These are phyloP conservation scores for Penicillium bialowiezense DNA, from an alignment of 495 filamentous ascomycete species.

Conservation along the genomic window DNA sequence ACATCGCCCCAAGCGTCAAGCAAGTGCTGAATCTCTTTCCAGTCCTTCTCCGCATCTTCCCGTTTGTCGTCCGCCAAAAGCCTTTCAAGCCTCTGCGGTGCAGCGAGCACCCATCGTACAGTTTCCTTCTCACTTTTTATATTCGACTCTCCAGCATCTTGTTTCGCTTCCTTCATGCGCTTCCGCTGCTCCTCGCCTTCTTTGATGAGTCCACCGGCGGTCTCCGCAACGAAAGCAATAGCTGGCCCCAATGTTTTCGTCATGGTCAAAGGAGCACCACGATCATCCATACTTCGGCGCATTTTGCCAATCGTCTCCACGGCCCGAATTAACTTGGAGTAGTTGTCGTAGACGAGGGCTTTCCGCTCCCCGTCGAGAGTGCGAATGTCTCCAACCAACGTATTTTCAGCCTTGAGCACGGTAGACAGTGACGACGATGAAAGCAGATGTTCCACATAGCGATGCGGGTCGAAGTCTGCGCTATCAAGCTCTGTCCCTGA, in stretches of 20 bases:
- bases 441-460: slow-evolving; percentile 44
- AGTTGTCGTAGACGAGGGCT: slow-evolving; percentile 97
- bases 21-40: slow-evolving; percentile 48
- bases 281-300: slow-evolving; percentile 49
- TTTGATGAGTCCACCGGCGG: slow-evolving; percentile 65
- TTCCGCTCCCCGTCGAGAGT: slow-evolving; percentile 93
- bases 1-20: slow-evolving; percentile 57
- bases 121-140: slow-evolving; percentile 60
- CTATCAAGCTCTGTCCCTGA: slow-evolving; percentile 47
- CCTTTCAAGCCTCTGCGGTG: slow-evolving; percentile 49
- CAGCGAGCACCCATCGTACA: slow-evolving; percentile 68
- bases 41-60: slow-evolving; percentile 58
- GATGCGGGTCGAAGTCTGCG: slow-evolving; percentile 44
- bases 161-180: slow-evolving; percentile 34
- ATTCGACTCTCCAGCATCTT: slow-evolving; percentile 27
- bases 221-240: slow-evolving; percentile 77
- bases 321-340: slow-evolving; percentile 88
- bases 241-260: slow-evolving; percentile 68
- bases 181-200: slow-evolving; percentile 39
- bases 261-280: slow-evolving; percentile 46
- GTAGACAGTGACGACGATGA: slow-evolving; percentile 58
- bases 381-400: slow-evolving; percentile 66
- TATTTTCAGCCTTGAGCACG: slow-evolving; percentile 60
- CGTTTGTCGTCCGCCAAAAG: slow-evolving; percentile 49
- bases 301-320: slow-evolving; percentile 88